phyloP scores from a whole-genome alignment of 1,284 basidiomycete species.

The Blastosporella zonata region DNA sequence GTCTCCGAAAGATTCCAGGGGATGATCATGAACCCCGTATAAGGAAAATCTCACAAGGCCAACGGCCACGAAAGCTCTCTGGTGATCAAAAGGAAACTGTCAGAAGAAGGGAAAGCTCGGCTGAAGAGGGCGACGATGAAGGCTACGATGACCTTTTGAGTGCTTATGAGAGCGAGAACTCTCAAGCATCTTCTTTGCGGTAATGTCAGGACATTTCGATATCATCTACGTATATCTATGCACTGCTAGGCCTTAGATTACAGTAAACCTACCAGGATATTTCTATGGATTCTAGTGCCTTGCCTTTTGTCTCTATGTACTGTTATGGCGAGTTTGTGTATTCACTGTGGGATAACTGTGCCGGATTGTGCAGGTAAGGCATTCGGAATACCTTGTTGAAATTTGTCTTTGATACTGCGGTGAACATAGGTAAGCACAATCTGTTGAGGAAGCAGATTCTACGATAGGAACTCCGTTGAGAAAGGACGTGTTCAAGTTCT shows the following conservation, averaged over 20 bases:
- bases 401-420: conserved; percentile 46
- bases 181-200: conserved; percentile 21
- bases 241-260: too few species aligned
- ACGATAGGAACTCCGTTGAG: background rate
- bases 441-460: conserved; percentile 67
- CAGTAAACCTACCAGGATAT: too few species aligned
- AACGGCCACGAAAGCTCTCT: conserved; percentile 45
- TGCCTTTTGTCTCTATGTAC: too few species aligned
- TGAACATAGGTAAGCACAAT: conserved; percentile 59
- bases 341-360: too few species aligned
- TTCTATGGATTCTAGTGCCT: too few species aligned
- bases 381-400: background rate
- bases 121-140: conserved; percentile 74
- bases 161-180: conserved; percentile 71
- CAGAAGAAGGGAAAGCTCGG: conserved; percentile 52
- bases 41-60: conserved; percentile 36
- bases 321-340: too few species aligned
- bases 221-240: background rate
- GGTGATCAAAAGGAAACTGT: conserved; percentile 38
- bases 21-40: conserved; percentile 37
- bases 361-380: background rate
- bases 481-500: background rate
- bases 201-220: conserved; percentile 6
- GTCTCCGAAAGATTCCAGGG: conserved; percentile 42
- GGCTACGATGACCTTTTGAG: conserved; percentile 74